phyloP scores from a whole-genome alignment of 371 early-diverging fungal genomes.

The Mucor piriformis region DNA sequence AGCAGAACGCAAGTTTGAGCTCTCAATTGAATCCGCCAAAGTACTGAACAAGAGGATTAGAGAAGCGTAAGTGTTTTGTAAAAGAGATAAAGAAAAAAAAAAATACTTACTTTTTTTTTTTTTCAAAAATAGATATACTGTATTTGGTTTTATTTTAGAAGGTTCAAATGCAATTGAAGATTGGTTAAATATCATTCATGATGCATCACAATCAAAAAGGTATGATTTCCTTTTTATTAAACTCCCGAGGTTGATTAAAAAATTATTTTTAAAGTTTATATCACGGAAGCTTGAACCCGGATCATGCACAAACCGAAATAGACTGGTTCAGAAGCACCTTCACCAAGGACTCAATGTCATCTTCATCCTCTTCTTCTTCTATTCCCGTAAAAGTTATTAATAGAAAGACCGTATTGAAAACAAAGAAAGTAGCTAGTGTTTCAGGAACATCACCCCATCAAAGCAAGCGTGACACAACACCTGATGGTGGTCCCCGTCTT shows the following conservation, averaged over 20 bases:
- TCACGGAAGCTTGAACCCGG: slow-evolving; percentile 12
- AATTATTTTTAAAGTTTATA: background rate
- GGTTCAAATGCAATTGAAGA: slow-evolving; percentile 29
- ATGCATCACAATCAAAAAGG: slow-evolving; percentile 12
- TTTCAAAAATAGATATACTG: slow-evolving; percentile 18
- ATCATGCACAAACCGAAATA: slow-evolving; percentile 12
- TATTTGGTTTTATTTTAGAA: slow-evolving; percentile 36
- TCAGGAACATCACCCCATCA: slow-evolving; percentile 10
- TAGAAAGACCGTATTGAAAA: background rate
- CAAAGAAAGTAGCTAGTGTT: slow-evolving; percentile 3
- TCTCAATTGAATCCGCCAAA: background rate
- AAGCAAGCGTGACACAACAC: slow-evolving; percentile 6
- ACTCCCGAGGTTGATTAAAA: no score
- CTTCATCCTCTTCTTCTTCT: background rate
- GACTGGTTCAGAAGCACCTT: slow-evolving; percentile 4
- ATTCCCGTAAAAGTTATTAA: slow-evolving; percentile 7
- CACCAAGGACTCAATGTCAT: background rate
- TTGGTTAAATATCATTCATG: slow-evolving; percentile 23
- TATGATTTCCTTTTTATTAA: background rate
- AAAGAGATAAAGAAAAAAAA: background rate
- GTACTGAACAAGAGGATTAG: background rate
- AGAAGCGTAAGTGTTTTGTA: slow-evolving; percentile 1
- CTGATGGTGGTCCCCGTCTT: slow-evolving; percentile 1
- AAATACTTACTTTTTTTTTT: background rate
- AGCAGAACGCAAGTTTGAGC: background rate